Evolutionary conservation across 140 eudicot species (phyloP).

Genomic region (Ambrosia hybrid): DNA sequence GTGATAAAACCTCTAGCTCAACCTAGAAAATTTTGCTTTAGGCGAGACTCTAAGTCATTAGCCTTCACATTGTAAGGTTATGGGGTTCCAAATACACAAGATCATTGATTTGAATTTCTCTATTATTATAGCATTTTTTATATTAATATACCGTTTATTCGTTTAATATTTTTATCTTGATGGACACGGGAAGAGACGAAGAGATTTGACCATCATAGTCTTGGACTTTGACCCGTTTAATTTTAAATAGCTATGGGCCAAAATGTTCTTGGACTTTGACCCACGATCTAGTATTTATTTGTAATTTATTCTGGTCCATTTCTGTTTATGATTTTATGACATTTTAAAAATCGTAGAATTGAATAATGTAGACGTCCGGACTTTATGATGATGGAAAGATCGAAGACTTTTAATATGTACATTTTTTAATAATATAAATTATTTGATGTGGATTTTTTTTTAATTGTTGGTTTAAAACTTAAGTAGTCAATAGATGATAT

Average conservation of each 20-base stretch:
- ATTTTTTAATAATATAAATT: too few species aligned
- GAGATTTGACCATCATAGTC: conserved; percentile 9
- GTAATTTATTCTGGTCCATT: background rate
- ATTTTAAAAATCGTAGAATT: background rate
- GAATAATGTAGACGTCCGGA: background rate
- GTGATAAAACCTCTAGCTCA: too few species aligned
- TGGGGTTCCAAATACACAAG: too few species aligned
- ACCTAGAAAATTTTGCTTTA: too few species aligned
- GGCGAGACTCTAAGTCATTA: too few species aligned
- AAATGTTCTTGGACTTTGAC: background rate
- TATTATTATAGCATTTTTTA: background rate
- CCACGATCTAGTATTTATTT: background rate
- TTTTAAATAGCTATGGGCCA: conserved; percentile 5
- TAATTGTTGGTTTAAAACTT: too few species aligned
- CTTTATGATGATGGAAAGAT: background rate
- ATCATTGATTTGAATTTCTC: background rate
- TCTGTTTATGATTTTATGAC: background rate
- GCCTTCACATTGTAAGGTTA: too few species aligned
- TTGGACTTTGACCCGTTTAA: conserved; percentile 7
- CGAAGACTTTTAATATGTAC: background rate
- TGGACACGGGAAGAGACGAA: background rate
- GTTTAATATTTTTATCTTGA: background rate
- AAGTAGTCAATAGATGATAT: too few species aligned
- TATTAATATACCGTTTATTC: background rate
- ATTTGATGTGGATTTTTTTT: too few species aligned